Percentiles rank a stretch among this genome's conserved stretches.
Evolutionary conservation across 1,139 yeast species (phyloP).

Genomic region (Kodamaea anthophila): DNA sequence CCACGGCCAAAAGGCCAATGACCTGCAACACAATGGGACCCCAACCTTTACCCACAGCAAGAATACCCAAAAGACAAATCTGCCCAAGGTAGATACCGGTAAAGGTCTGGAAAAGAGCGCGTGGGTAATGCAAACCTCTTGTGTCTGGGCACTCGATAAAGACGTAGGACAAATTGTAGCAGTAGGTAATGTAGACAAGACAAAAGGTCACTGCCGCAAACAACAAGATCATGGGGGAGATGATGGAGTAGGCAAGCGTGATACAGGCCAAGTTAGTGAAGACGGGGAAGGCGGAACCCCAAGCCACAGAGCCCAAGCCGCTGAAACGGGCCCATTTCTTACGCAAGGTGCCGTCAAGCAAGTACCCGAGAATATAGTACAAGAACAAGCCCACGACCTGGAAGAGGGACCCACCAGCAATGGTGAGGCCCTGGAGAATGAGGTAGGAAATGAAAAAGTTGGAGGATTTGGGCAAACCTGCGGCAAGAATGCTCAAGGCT

Average conservation of each 20-base stretch:
- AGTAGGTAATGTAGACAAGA: slow-evolving; percentile 69
- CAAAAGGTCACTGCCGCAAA: slow-evolving; percentile 68
- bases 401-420: slow-evolving; percentile 73
- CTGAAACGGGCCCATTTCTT: slow-evolving; percentile 76
- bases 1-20: slow-evolving; percentile 57
- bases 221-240: slow-evolving; percentile 66
- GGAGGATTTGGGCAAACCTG: slow-evolving; percentile 80
- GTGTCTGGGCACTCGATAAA: slow-evolving; percentile 56
- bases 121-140: slow-evolving; percentile 82
- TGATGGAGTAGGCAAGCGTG: slow-evolving; percentile 69
- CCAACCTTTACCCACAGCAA: slow-evolving; percentile 91
- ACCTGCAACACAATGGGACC: slow-evolving; percentile 82
- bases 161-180: slow-evolving; percentile 76
- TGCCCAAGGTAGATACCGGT: slow-evolving; percentile 86
- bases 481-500: slow-evolving; percentile 66
- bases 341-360: slow-evolving; percentile 78
- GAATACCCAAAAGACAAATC: slow-evolving; percentile 76
- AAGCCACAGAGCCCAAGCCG: slow-evolving; percentile 55
- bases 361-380: slow-evolving; percentile 59
- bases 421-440: slow-evolving; percentile 75
- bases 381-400: slow-evolving; percentile 71
- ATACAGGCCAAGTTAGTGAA: slow-evolving; percentile 82
- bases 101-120: slow-evolving; percentile 82
- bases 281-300: slow-evolving; percentile 89
- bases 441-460: slow-evolving; percentile 75